Base-by-base conservation (phyloP, 2,329 filamentous ascomycete species). In the Cryphonectria radicalis region DNA sequence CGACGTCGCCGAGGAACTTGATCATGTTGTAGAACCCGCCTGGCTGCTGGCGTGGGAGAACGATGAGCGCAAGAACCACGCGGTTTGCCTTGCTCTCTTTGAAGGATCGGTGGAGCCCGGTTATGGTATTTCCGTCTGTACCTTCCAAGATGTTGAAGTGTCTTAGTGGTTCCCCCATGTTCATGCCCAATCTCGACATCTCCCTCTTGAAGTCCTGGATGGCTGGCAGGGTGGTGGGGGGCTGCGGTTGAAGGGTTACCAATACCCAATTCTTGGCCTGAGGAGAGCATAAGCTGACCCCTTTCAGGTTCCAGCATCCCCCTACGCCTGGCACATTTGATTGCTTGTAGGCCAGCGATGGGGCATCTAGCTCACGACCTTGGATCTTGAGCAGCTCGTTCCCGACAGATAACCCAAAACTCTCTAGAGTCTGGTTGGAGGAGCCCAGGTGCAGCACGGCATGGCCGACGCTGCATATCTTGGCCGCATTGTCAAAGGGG, bases 1-100 rank as follows among this genome's bases (percentile, higher is more conserved):
- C 79, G n/a, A 90, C 83, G 76, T 97, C 93, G 17, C 88, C 92
- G 0, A 89, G 80, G 43, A 81, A 85, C 81, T 96, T 96, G 78
- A 97, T 85, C 7, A 79, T 82, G 73, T 87, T 87, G 80, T 95
- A 94, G 0, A 90, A 66, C 0, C n/a, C 55, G 74, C 19, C 4
- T 19, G 2, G 64, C 81, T 81, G 32, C 86, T 81, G 32, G 83
- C 82, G 19, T 81, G 77, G 14, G 84, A 82, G 5, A 14, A 66
- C 14, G 0, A 93, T 80, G n/a, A 94, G 82, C 17, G 93, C 82
- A 14, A 93, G 81, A 0, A 94, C 79, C 60, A 92, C 76, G 19
- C 37, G 25, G 4, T 25, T 62, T n/a, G 8, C 17, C 28, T 25
- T 42, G 14, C 1, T 25, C 14, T 46, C 1, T 10, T 19, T 40